Evolutionary conservation across 208 protist species (phyloP).

Genomic region (Zelonia costaricensis): DNA sequence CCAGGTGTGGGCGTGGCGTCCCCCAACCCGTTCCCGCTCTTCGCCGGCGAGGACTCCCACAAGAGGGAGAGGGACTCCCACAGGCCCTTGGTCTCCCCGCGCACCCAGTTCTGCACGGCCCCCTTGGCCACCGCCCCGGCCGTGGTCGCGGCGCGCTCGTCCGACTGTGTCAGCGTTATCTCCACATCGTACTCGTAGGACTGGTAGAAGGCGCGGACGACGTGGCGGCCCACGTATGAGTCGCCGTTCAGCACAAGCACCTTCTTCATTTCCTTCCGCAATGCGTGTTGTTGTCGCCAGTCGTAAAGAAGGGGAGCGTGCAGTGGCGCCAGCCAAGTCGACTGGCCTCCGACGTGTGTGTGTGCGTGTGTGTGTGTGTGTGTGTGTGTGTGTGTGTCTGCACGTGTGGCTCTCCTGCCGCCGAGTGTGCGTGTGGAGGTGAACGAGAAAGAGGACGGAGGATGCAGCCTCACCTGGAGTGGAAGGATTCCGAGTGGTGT

Average conservation of each 20-base stretch:
- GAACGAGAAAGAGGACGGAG: too few species aligned
- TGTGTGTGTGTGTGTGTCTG: too few species aligned
- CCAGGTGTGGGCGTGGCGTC: neutral
- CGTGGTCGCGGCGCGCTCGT: neutral
- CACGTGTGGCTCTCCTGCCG: too few species aligned
- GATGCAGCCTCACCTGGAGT: too few species aligned
- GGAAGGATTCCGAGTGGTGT: too few species aligned
- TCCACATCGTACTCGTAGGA: constrained; percentile 80
- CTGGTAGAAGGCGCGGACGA: constrained; percentile 58
- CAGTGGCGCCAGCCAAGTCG: too few species aligned
- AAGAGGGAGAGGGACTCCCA: neutral
- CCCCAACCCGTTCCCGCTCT: neutral
- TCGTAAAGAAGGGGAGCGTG: too few species aligned
- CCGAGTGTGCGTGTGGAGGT: too few species aligned
- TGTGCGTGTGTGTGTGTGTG: constrained; percentile 7
- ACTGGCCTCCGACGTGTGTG: too few species aligned
- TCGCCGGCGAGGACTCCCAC: neutral
- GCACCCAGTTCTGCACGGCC: neutral
- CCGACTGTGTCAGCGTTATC: constrained; percentile 50
- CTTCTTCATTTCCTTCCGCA: constrained; percentile 47
- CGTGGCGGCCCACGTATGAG: constrained; percentile 73
- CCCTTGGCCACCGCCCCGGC: neutral
- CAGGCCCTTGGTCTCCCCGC: neutral
- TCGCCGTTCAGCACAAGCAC: constrained; percentile 84
- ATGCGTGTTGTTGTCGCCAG: neutral